A percentile compares a stretch with the other conserved stretches of the same genome.
Evolutionary conservation across 371 early-diverging fungal genomes (phyloP).

Genomic region (Mucor ambiguus): DNA sequence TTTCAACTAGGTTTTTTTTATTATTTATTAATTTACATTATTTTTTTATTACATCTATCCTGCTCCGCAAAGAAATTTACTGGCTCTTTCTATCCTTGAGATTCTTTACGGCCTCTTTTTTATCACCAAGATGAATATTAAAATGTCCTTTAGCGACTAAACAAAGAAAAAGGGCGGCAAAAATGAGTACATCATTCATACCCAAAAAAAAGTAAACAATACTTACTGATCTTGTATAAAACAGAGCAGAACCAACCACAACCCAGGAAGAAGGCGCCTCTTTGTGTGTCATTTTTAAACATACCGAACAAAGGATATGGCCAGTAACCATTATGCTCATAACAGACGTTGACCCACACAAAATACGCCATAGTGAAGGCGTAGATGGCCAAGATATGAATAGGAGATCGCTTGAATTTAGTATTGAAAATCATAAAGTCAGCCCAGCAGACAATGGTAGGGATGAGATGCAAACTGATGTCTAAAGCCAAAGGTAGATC

Average conservation of each 20-base stretch:
- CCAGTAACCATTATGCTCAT: conserved; percentile 22
- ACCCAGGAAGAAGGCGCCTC: conserved; percentile 19
- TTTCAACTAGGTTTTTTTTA: too few species aligned
- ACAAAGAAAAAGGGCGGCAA: neutral
- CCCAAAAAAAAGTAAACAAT: neutral
- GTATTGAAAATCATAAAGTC: conserved; percentile 25
- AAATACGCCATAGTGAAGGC: conserved; percentile 15
- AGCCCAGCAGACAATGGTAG: conserved; percentile 16
- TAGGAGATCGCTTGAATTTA: conserved; percentile 15
- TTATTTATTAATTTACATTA: neutral
- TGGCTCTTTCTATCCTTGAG: neutral
- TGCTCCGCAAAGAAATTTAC: neutral
- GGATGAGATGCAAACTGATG: conserved; percentile 20
- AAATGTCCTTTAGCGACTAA: neutral
- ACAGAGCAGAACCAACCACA: conserved; percentile 23
- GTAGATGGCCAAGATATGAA: conserved; percentile 25
- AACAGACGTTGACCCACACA: conserved; percentile 24
- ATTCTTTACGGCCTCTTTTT: neutral
- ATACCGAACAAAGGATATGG: conserved; percentile 25
- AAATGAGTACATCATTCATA: neutral
- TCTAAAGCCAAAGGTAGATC: conserved; percentile 25
- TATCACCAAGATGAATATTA: neutral
- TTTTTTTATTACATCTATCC: neutral
- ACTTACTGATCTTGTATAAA: conserved; percentile 31
- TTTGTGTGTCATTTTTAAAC: conserved; percentile 13